Conservation (phyloP, 495 filamentous ascomycete species). For the Penicillium steckii region DNA sequence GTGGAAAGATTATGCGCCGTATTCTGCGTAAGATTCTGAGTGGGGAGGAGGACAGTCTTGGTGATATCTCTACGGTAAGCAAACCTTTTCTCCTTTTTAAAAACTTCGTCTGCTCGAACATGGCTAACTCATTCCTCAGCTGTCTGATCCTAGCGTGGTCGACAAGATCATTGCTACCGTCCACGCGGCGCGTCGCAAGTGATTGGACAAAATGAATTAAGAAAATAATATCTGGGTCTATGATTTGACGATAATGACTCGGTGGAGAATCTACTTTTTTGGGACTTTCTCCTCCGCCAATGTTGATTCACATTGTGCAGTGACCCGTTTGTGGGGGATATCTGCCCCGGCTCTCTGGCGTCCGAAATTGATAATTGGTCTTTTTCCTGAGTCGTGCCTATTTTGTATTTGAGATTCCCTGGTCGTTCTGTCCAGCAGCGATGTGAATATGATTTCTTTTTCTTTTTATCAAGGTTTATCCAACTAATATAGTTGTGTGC, state of each 20-base stretch:
- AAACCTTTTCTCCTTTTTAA: no score
- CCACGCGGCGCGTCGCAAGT: slow-evolving; percentile 59
- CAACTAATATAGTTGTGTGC: no score
- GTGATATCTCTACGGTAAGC: slow-evolving; percentile 89
- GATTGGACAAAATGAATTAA: slow-evolving; percentile 4
- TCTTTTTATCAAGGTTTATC: not conserved
- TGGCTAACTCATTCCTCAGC: slow-evolving; percentile 53
- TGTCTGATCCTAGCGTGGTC: slow-evolving; percentile 87
- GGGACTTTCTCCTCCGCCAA: slow-evolving; percentile 1
- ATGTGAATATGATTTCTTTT: slow-evolving; percentile 18
- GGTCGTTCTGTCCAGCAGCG: slow-evolving; percentile 12
- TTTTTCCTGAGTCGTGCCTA: slow-evolving; percentile 8
- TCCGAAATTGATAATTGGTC: slow-evolving; percentile 9
- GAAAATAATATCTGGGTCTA: slow-evolving; percentile 6
- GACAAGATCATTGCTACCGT: slow-evolving; percentile 84
- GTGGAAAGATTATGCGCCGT: slow-evolving; percentile 97
- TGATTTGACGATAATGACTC: slow-evolving; percentile 26
- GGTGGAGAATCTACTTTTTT: slow-evolving; percentile 10
- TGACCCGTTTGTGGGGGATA: not conserved
- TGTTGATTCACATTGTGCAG: not conserved
- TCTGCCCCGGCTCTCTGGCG: not conserved
- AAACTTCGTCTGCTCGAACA: no score
- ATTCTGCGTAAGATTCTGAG: slow-evolving; percentile 96
- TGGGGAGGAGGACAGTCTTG: slow-evolving; percentile 94
- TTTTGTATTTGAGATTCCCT: slow-evolving; percentile 31